Conservation (phyloP, 2,329 filamentous ascomycete genomes). For the Xylogone sp. region DNA sequence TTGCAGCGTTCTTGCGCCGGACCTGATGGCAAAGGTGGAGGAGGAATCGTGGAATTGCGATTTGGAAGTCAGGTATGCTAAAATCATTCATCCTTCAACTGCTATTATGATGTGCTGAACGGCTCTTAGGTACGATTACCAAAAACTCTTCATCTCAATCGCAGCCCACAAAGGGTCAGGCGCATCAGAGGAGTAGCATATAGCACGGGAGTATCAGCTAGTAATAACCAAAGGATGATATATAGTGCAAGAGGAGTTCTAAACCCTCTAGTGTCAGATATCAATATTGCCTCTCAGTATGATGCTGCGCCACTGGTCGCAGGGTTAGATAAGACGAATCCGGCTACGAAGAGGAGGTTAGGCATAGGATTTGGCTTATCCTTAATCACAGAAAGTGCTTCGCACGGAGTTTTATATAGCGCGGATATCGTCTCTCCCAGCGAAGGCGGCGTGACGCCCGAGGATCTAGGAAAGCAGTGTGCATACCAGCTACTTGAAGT, state of each 20-base stretch:
- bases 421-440: constrained; percentile 77
- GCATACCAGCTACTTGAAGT: constrained; percentile 86
- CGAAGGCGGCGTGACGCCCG: constrained; percentile 76
- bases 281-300: constrained; percentile 82
- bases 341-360: constrained; percentile 60
- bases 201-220: constrained; percentile 83
- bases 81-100: too few species aligned
- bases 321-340: constrained; percentile 50
- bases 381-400: constrained; percentile 87
- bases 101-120: too few species aligned
- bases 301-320: constrained; percentile 58
- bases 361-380: constrained; percentile 91
- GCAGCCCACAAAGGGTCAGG: constrained; percentile 81
- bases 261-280: constrained; percentile 81
- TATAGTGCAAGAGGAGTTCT: constrained; percentile 82
- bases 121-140: constrained; percentile 63
- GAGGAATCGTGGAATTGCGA: constrained; percentile 86
- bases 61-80: constrained; percentile 74
- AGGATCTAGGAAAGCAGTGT: constrained; percentile 85
- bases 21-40: constrained; percentile 71
- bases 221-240: constrained; percentile 94
- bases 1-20: constrained; percentile 76
- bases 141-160: constrained; percentile 84
- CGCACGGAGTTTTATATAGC: constrained; percentile 75
- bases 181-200: constrained; percentile 91